Base-by-base conservation (phyloP, 2,329 filamentous ascomycete species). In the Stylonectria norvegica region DNA sequence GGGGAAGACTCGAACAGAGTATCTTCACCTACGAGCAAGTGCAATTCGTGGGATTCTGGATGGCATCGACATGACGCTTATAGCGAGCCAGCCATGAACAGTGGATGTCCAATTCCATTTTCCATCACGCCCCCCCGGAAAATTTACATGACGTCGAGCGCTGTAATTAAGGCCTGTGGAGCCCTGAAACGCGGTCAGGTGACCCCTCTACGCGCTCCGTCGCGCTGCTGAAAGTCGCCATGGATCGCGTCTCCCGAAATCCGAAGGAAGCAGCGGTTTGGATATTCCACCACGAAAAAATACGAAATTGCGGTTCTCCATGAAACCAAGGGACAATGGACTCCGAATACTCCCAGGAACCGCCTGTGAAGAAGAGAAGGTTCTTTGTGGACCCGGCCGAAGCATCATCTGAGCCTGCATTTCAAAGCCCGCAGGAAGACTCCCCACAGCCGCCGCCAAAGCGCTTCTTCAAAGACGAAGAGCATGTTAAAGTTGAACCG, bases 281-380 rank as follows among this genome's bases (percentile, higher is more conserved):
- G 8, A 28, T 38, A 25, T 27, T 33, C 29, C 33, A 28, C 29
- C 29, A 32, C 33, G 38, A 36, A 25, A n/a, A 31, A 30, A 31
- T 32, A 9, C 5, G 20, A 45, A n/a, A 17, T 19, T 34, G 29
- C 15, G 28, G 22, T 27, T 38, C 38, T 45, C 36, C 35, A 56
- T 48, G 48, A 39, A 29, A 16, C 17, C 35, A 8, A 16, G 32
- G 28, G 29, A 56, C 30, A 25, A 74, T 73, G 71, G 67, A 64
- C 34, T 54, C 61, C 38, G 51, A 55, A 43, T 57, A 62, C 32
- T 64, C 65, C 16, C 57, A 61, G 35, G 72, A 67, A 33, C 71
- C 69, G 49, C 71, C 74, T 1, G 50, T 56, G 8, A 78, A 78
- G 58, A 68, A 60, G 55, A 55, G 62, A 43, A 63, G 66, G 40